A percentile compares a stretch with the other conserved stretches of the same genome.
phyloP scores from a whole-genome alignment of 2,329 filamentous ascomycete species.

The Tolypocladium ophioglossoides region DNA sequence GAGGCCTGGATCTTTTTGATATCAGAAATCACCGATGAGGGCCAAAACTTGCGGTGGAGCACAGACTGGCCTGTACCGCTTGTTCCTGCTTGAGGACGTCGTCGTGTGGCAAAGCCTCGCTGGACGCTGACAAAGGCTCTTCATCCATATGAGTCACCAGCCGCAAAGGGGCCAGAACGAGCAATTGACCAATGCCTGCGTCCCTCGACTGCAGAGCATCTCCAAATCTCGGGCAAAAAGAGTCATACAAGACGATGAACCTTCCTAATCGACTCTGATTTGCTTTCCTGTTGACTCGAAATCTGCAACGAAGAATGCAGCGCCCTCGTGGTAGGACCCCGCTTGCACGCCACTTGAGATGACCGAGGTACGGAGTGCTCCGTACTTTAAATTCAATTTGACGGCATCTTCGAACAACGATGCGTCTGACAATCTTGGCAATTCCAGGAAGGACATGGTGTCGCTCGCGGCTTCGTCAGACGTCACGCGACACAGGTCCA shows the following conservation, averaged over 20 bases:
- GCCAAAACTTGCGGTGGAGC: conserved; percentile 4
- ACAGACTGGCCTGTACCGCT: not conserved
- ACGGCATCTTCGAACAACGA: no score
- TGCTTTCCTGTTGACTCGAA: not conserved
- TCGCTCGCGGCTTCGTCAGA: not conserved
- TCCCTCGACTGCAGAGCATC: not conserved
- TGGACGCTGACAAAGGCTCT: conserved; percentile 4
- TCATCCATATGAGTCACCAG: not conserved
- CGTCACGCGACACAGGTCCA: not conserved
- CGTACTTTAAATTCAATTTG: no score
- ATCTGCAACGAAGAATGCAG: not conserved
- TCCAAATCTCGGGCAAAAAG: not conserved
- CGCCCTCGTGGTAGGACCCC: not conserved
- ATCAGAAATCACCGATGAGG: not conserved
- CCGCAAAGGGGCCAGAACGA: not conserved
- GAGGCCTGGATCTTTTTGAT: not conserved
- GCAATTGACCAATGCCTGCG: not conserved
- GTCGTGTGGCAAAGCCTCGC: conserved; percentile 1
- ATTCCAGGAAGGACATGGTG: not conserved
- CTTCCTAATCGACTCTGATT: not conserved
- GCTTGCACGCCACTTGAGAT: not conserved
- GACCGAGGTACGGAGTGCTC: no score
- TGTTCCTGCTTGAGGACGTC: not conserved
- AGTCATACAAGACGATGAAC: not conserved
- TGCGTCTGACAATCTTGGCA: no score